Conservation (phyloP, 495 filamentous ascomycete species). For the Aspergillus baeticus region DNA sequence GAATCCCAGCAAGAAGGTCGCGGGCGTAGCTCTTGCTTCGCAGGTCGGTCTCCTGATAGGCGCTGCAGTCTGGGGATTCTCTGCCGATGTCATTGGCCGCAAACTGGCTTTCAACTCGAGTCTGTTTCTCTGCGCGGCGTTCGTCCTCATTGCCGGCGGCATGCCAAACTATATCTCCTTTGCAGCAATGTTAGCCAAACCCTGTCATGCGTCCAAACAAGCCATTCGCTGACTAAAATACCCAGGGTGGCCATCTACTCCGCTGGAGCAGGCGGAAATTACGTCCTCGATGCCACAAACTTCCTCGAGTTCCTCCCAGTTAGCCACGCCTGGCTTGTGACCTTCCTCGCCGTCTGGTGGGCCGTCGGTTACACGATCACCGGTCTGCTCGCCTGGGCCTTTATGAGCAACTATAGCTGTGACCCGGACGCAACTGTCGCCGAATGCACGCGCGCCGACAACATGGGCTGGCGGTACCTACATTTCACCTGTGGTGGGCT, state of each 20-base stretch:
- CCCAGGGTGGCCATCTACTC: conserved; percentile 38
- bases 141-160: conserved; percentile 26
- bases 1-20: conserved; percentile 23
- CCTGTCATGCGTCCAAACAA: not conserved
- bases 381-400: conserved; percentile 42
- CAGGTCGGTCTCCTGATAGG: conserved; percentile 35
- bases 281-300: conserved; percentile 36
- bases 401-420: conserved; percentile 39
- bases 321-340: conserved; percentile 33
- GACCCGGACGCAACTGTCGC: conserved; percentile 20
- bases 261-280: conserved; percentile 34
- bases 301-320: conserved; percentile 34
- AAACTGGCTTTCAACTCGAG: conserved; percentile 43
- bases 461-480: conserved; percentile 37
- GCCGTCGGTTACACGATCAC: conserved; percentile 36
- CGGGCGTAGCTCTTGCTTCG: conserved; percentile 32
- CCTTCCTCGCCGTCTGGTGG: conserved; percentile 38
- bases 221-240: not conserved
- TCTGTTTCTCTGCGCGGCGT: conserved; percentile 34
- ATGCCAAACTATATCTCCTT: conserved; percentile 35
- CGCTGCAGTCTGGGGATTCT: conserved; percentile 39
- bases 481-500: conserved; percentile 31
- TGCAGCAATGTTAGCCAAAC: conserved; percentile 20
- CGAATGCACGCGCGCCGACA: conserved; percentile 21
- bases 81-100: conserved; percentile 41